phyloP scores from a whole-genome alignment of 1,284 basidiomycete species.

The Lentinula novae-zelandiae region DNA sequence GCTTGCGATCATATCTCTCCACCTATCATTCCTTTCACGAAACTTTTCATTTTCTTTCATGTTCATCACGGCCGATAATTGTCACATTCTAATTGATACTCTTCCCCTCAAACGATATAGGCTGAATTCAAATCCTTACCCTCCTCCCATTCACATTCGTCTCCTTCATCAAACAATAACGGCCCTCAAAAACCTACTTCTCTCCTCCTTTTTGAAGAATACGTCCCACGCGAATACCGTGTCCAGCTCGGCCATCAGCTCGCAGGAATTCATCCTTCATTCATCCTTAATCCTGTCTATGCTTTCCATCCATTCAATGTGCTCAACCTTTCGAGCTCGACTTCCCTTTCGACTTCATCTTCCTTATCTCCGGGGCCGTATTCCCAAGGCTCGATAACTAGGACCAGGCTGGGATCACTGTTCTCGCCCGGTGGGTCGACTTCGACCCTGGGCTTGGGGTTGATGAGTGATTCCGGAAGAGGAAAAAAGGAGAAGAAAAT shows the following conservation, averaged over 20 bases:
- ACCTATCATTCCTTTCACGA: not conserved
- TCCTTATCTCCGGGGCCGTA: constrained; percentile 31
- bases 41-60: not conserved
- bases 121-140: constrained; percentile 80
- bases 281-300: not conserved
- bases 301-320: not conserved
- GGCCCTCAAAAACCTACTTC: constrained; percentile 43
- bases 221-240: constrained; percentile 83
- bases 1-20: not conserved
- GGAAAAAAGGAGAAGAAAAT: not conserved
- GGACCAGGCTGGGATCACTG: not conserved
- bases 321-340: constrained; percentile 14
- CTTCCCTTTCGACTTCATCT: constrained; percentile 18
- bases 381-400: constrained; percentile 14
- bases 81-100: not conserved
- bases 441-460: constrained; percentile 23
- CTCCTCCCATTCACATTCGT: not conserved
- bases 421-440: not conserved
- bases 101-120: constrained; percentile 32
- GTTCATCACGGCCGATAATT: not conserved
- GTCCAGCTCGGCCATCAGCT: constrained; percentile 53
- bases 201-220: constrained; percentile 82
- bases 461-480: constrained; percentile 42
- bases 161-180: not conserved
- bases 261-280: not conserved